Evolutionary conservation across 2,329 filamentous ascomycete species (phyloP), one percentile per base, ranked within the genome.

Genomic region (Colletotrichum agaves): DNA sequence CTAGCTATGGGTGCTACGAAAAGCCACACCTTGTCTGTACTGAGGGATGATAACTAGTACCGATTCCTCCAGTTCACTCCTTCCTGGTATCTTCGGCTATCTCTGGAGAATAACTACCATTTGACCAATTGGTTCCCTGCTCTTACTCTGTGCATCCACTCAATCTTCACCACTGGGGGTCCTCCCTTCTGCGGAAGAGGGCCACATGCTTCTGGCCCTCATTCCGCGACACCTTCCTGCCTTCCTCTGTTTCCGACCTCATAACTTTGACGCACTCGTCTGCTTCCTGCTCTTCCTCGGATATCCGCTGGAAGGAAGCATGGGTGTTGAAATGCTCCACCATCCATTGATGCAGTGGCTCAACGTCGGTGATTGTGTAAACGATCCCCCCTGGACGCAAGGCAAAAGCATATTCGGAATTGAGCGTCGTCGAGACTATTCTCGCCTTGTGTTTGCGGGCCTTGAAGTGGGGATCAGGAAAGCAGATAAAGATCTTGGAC

Each of bases 401-500:
- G 10, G 92, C 93, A 77, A 92, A 98, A 0, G 96, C 96, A 76
- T 99, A 99, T 79, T 99, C 96, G 0, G 94, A 93, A 75, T 93
- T 94, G 60, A 99, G 83, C 13, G 93, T 94, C 47, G 91, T 87
- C 21, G 93, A 96, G 3, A 99, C 93, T 73, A 99, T 99, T 43
- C 96, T 87, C 43, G 94, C 94, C 81, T 99, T 99, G 83, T 98
- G 96, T 80, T 99, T 99, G 70, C 95, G 88, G 12, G 93, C 89
- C 81, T 99, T 99, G 85, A 99, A 99, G 80, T 99, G 96, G 67
- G 96, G 96, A 75, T 99, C 96, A 0, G 96, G 96, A 77, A 99
- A 99, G 83, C 96, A 99, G 74, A 99, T 92, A 79, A 99, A 99
- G 76, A 98, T 93, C 77, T 97, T 97, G 70, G 86, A 88, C 13